A percentile compares a stretch with the other conserved stretches of the same genome.
Conservation (phyloP, 148 eudicot species). For the Tetragonia tetragonoides region DNA sequence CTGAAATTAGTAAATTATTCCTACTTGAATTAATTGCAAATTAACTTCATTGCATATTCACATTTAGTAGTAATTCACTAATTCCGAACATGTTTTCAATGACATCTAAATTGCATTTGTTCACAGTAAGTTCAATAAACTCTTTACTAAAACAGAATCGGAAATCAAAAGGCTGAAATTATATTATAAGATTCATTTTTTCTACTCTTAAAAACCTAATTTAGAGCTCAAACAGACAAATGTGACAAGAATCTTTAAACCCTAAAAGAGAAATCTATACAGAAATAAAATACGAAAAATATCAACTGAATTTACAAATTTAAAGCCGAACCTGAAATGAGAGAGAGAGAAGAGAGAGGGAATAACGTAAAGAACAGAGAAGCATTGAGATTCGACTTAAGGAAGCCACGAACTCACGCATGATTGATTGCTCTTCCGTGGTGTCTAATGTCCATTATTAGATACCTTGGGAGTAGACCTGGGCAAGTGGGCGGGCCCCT, state of each 20-base stretch:
- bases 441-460: slow-evolving; percentile 30
- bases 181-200: neutral
- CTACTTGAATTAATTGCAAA: neutral
- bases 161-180: neutral
- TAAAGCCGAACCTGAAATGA: neutral
- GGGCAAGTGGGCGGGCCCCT: too few species aligned
- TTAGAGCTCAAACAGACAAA: neutral
- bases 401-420: slow-evolving; percentile 35
- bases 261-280: too few species aligned
- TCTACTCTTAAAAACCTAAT: neutral
- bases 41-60: neutral
- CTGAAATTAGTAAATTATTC: neutral
- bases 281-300: neutral
- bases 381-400: slow-evolving; percentile 49
- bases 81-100: too few species aligned
- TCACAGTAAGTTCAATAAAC: neutral
- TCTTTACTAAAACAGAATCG: neutral
- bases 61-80: neutral
- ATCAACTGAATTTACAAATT: neutral
- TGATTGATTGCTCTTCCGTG: slow-evolving; percentile 33
- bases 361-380: slow-evolving; percentile 51
- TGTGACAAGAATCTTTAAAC: too few species aligned
- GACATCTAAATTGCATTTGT: neutral
- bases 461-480: too few species aligned
- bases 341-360: slow-evolving; percentile 20